phyloP scores from a whole-genome alignment of 225 moss, liverwort and hornwort species.

The Bryoerythrophyllum caledonicum region DNA sequence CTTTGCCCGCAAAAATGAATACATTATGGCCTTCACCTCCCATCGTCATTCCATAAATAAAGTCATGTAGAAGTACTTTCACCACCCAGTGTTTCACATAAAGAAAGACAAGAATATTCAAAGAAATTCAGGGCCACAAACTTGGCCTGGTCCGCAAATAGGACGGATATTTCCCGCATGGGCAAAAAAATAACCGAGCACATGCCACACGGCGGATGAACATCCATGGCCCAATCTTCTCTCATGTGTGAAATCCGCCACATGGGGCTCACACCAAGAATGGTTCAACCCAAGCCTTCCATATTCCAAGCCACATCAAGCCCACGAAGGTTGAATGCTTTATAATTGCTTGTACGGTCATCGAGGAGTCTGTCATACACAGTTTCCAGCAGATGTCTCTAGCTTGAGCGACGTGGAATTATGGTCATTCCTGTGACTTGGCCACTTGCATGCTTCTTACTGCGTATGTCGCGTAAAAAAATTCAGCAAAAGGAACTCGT shows the following conservation, averaged over 20 bases:
- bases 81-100: too few relatives aligned
- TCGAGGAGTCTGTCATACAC: too few relatives aligned
- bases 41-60: background rate
- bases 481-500: too few relatives aligned
- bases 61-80: too few relatives aligned
- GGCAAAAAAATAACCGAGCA: background rate
- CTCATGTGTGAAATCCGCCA: constrained; percentile 2
- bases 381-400: too few relatives aligned
- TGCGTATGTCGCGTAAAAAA: background rate
- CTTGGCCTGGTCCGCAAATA: too few relatives aligned
- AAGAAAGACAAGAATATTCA: background rate
- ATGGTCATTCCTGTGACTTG: background rate
- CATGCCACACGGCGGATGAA: background rate
- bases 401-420: background rate
- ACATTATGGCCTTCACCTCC: background rate
- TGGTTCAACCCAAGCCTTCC: background rate
- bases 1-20: background rate
- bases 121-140: background rate
- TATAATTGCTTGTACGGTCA: background rate
- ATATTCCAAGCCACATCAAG: background rate
- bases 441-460: constrained; percentile 5
- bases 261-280: background rate
- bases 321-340: too few relatives aligned
- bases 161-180: background rate
- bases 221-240: background rate